A percentile compares a stretch with the other conserved stretches of the same genome.
phyloP scores from a whole-genome alignment of 257 asterid genomes.

The Ocimum tenuiflorum region DNA sequence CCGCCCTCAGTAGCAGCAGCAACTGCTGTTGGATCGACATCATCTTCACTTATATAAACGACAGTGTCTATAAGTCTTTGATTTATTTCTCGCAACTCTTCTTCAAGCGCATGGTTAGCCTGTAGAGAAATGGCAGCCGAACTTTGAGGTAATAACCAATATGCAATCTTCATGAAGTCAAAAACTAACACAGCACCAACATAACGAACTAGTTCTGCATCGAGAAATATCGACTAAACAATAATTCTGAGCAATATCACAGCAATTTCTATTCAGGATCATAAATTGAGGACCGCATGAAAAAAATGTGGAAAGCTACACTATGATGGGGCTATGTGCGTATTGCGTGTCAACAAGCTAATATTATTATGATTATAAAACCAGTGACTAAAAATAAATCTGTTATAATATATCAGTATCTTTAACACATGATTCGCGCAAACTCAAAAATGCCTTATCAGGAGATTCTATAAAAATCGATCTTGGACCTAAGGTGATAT shows the following conservation, averaged over 20 bases:
- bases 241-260: not conserved
- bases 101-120: slow-evolving; percentile 81
- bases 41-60: slow-evolving; percentile 68
- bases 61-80: slow-evolving; percentile 74
- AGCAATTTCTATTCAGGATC: not conserved
- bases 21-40: slow-evolving; percentile 70
- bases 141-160: slow-evolving; percentile 3
- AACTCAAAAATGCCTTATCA: not conserved
- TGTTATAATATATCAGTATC: not conserved
- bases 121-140: slow-evolving; percentile 26
- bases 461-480: not conserved
- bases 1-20: slow-evolving; percentile 76
- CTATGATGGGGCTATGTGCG: not conserved
- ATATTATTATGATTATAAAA: not conserved
- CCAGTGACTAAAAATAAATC: not conserved
- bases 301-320: not conserved
- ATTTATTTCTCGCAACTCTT: slow-evolving; percentile 80
- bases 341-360: not conserved
- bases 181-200: not conserved
- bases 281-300: not conserved
- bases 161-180: not conserved
- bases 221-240: not conserved
- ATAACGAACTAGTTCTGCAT: not conserved
- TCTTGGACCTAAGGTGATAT: not conserved
- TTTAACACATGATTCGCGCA: not conserved